These are phyloP conservation scores for Wickerhamiella allomyrinae DNA, from an alignment of 805 yeast species.

Conservation along the genomic window DNA sequence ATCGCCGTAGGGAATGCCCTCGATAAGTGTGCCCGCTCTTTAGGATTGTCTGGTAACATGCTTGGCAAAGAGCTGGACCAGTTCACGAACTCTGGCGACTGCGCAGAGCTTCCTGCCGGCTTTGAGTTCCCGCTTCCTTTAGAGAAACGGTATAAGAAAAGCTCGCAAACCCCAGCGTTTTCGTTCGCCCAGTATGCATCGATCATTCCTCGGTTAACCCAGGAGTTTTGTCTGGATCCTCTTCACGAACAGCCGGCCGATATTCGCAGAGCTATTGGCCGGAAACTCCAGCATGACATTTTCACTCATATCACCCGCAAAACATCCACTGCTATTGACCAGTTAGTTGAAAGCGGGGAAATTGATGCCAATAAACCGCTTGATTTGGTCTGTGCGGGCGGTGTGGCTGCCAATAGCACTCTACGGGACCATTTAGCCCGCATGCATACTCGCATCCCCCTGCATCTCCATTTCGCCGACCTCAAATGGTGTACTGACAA, in stretches of 20 bases:
- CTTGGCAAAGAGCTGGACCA: slow-evolving; percentile 70
- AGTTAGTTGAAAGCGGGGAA: slow-evolving; percentile 2
- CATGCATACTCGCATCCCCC: slow-evolving; percentile 7
- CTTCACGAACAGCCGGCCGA: slow-evolving; percentile 11
- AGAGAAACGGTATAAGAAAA: slow-evolving; percentile 31
- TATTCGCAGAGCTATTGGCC: slow-evolving; percentile 15
- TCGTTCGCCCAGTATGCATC: slow-evolving; percentile 71
- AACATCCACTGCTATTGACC: slow-evolving; percentile 35
- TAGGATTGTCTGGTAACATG: slow-evolving; percentile 73
- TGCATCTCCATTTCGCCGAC: slow-evolving; percentile 50
- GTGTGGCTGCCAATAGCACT: slow-evolving; percentile 66
- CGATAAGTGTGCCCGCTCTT: slow-evolving; percentile 79
- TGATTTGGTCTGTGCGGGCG: slow-evolving; percentile 77
- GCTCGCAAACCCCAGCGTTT: slow-evolving; percentile 37
- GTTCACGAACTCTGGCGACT: slow-evolving; percentile 29
- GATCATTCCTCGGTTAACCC: slow-evolving; percentile 28
- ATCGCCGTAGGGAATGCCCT: slow-evolving; percentile 89
- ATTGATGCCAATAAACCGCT: slow-evolving; percentile 10
- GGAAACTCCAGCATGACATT: slow-evolving; percentile 41
- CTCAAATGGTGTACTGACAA: slow-evolving; percentile 76
- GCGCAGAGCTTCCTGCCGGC: slow-evolving; percentile 11
- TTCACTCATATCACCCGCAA: slow-evolving; percentile 63
- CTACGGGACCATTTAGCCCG: slow-evolving; percentile 18
- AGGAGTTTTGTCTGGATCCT: slow-evolving; percentile 7
- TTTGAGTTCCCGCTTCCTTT: slow-evolving; percentile 37